Conservation (phyloP, 73 alveolate species). For the Vitrella brassicaformis region DNA sequence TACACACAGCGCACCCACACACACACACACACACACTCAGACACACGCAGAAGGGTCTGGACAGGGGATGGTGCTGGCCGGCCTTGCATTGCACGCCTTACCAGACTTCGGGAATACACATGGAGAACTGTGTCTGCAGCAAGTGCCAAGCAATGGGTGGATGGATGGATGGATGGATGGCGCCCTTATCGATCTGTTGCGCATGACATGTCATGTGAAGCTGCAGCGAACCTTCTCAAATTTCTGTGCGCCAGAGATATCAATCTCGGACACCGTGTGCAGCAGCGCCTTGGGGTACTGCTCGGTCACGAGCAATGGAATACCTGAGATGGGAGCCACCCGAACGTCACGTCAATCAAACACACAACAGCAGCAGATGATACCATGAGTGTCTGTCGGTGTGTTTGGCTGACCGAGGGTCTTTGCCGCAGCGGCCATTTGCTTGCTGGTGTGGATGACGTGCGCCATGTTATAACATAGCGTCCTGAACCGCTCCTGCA, state of each 20-base stretch:
- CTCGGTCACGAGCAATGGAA: background rate
- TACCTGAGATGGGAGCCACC: no score
- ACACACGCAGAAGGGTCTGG: background rate
- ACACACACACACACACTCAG: background rate
- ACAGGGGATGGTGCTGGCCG: background rate
- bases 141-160: background rate
- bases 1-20: background rate
- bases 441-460: no score
- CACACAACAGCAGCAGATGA: no score
- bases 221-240: background rate
- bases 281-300: slow-evolving; percentile 30
- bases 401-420: no score
- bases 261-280: slow-evolving; percentile 22
- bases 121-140: slow-evolving; percentile 29
- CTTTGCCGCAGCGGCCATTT: no score
- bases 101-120: slow-evolving; percentile 17
- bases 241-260: slow-evolving; percentile 5
- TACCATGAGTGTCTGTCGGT: no score
- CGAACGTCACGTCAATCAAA: no score
- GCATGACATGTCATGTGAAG: background rate
- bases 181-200: background rate
- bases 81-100: background rate
- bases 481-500: no score
- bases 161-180: background rate
- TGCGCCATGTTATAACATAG: no score